These are phyloP conservation scores for Aureobasidium sp. DNA, from an alignment of 2,329 filamentous ascomycete species.

Conservation along the genomic window DNA sequence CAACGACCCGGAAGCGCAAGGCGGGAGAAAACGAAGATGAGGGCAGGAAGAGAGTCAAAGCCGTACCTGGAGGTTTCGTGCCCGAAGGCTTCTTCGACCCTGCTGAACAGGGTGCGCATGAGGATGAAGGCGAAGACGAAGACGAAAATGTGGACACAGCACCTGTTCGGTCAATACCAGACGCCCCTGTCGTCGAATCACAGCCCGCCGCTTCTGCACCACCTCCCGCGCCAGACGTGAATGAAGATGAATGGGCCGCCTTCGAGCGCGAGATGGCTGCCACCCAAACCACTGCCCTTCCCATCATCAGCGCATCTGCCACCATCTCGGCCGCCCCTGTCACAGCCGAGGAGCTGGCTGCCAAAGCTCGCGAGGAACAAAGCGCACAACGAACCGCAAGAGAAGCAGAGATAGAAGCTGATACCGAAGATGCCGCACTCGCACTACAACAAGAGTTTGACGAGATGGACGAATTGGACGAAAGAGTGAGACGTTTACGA, in stretches of 20 bases:
- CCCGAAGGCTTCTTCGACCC: conserved; percentile 12
- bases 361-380: conserved; percentile 37
- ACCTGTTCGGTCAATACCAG: conserved; percentile 3
- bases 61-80: conserved; percentile 11
- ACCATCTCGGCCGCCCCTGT: conserved; percentile 40
- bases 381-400: conserved; percentile 33
- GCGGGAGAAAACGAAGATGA: conserved; percentile 24
- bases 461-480: conserved; percentile 42
- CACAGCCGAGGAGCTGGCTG: conserved; percentile 39
- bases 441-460: conserved; percentile 42
- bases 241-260: conserved; percentile 78
- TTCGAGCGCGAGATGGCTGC: conserved; percentile 73
- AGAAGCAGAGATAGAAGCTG: conserved; percentile 40
- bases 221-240: conserved; percentile 30
- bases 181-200: not conserved
- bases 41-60: conserved; percentile 16
- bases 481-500: conserved; percentile 36
- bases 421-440: conserved; percentile 40
- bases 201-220: not conserved
- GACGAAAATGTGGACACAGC: not conserved
- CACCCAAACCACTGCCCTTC: conserved; percentile 21
- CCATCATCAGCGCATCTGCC: conserved; percentile 23
- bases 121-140: not conserved
- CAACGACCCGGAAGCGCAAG: conserved; percentile 46
- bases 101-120: conserved; percentile 27